Base-by-base conservation (phyloP, 192 early-diverging fungal species). In the Jimgerdemannia flammicorona region DNA sequence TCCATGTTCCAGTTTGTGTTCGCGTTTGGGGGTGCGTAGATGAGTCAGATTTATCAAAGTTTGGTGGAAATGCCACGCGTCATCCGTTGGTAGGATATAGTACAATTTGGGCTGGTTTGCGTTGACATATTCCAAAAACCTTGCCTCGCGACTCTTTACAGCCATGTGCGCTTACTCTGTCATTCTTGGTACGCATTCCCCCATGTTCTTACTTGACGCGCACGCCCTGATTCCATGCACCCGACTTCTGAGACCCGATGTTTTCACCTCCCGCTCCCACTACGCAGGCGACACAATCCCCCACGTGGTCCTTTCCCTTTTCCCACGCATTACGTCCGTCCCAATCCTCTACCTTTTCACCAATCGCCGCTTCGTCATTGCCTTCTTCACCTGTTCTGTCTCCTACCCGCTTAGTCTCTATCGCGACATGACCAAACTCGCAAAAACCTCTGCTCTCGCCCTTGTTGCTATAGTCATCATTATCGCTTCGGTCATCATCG, bases 1-100 rank as follows among this genome's bases (percentile, higher is more conserved):
- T 96, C 95, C 4, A 78, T 95, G 63, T 98, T 97, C 80, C 95
- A 97, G 79, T 96, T 96, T 73, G 86, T 92, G 6, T 96, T 98
- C 87, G 95, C 96, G 2, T 96, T 95, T 85, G 96, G 96, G 73
- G 96, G 94, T 85, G 87, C 88, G 83, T 76, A 78, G 3, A 14
- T 14, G 6, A 10, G 49, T 10, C 8, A 59, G 8, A 78, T 76
- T 70, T 84, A 59, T 59, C 8, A 14, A 59, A 14, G 49, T 6
- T 14, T 6, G 49, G 49, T 6, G 14, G 8, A 59, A 59, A 29
- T 29, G 29, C 29, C 29, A 29, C 29, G 29, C 29, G 29, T 29
- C 29, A 29, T 29, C n/a, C n/a, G n/a, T n/a, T n/a, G n/a, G n/a
- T n/a, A n/a, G 49, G 49, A 10, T 14, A 14, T 59, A 59, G 49